phyloP scores from a whole-genome alignment of 768 basidiomycete species.

The Boletus rubropictus region DNA sequence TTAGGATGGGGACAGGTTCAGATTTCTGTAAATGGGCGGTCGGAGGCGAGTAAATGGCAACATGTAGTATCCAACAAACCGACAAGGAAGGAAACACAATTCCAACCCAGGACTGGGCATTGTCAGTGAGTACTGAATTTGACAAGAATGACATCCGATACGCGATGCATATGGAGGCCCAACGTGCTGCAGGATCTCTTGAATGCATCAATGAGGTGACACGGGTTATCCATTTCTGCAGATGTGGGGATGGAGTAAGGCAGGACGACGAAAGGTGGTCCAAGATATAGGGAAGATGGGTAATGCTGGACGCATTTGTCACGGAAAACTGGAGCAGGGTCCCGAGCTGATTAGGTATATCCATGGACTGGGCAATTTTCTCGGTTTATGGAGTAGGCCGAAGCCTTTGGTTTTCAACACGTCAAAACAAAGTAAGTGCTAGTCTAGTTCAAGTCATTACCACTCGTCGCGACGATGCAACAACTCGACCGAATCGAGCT shows the following conservation, averaged over 20 bases:
- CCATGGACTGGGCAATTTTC: conserved; percentile 31
- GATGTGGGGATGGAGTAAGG: conserved; percentile 58
- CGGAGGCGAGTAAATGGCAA: conserved; percentile 9
- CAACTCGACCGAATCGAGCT: conserved; percentile 28
- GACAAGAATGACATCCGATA: conserved; percentile 58
- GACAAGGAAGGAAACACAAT: conserved; percentile 59
- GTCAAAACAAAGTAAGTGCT: conserved; percentile 22
- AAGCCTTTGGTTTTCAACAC: conserved; percentile 27
- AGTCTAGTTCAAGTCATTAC: neutral
- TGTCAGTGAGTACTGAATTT: conserved; percentile 57
- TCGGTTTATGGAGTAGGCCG: neutral
- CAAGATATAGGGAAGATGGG: conserved; percentile 56
- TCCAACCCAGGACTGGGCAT: conserved; percentile 67
- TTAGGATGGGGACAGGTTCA: conserved; percentile 54
- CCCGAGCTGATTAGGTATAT: conserved; percentile 50
- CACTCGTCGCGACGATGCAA: conserved; percentile 18
- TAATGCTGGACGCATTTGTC: conserved; percentile 56
- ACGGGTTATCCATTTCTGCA: conserved; percentile 71
- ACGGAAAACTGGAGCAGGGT: conserved; percentile 62
- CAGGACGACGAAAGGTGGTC: conserved; percentile 46
- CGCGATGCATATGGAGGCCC: conserved; percentile 77
- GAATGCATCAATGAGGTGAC: conserved; percentile 71
- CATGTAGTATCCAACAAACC: conserved; percentile 44
- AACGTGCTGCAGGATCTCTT: conserved; percentile 69
- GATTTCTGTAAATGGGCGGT: conserved; percentile 47